Percentiles rank a stretch among this genome's conserved stretches.
Evolutionary conservation across 2,329 filamentous ascomycete species (phyloP).

Genomic region (Aspergillus jensenii): DNA sequence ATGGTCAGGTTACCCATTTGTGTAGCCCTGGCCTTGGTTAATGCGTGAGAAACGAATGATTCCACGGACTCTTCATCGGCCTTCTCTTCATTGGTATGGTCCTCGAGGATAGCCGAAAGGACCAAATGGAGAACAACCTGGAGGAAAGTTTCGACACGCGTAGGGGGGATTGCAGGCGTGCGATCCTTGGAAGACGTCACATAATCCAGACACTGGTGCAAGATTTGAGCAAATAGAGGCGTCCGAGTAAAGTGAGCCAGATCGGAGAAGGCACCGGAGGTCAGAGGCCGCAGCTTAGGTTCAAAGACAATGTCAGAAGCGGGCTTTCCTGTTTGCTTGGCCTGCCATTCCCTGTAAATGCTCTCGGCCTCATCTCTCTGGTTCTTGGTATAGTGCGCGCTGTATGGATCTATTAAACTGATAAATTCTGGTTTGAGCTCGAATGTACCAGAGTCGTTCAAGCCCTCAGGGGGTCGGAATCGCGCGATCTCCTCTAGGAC

Average conservation of each 20-base stretch:
- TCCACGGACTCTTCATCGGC: conserved; percentile 47
- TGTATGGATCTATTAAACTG: conserved; percentile 90
- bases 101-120: conserved; percentile 82
- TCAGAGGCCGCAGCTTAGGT: conserved; percentile 74
- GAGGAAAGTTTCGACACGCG: conserved; percentile 84
- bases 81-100: conserved; percentile 61
- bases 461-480: conserved; percentile 85
- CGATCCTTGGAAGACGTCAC: conserved; percentile 67
- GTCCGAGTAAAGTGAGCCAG: conserved; percentile 80
- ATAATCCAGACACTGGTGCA: conserved; percentile 86
- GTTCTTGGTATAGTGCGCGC: conserved; percentile 94
- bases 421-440: conserved; percentile 85
- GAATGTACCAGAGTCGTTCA: conserved; percentile 91
- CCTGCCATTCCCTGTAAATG: conserved; percentile 82
- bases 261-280: conserved; percentile 72
- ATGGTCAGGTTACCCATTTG: conserved; percentile 48
- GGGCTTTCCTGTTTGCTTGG: conserved; percentile 80
- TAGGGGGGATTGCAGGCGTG: conserved; percentile 73
- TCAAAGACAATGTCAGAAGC: conserved; percentile 87
- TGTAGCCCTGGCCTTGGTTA: conserved; percentile 60
- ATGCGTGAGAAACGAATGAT: conserved; percentile 72
- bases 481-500: conserved; percentile 84
- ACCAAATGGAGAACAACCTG: conserved; percentile 88
- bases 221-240: conserved; percentile 82
- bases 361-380: conserved; percentile 93